Evolutionary conservation across 2,329 filamentous ascomycete species (phyloP), one percentile per base, ranked within the genome.

Genomic region (Paracamarosporium sp.): DNA sequence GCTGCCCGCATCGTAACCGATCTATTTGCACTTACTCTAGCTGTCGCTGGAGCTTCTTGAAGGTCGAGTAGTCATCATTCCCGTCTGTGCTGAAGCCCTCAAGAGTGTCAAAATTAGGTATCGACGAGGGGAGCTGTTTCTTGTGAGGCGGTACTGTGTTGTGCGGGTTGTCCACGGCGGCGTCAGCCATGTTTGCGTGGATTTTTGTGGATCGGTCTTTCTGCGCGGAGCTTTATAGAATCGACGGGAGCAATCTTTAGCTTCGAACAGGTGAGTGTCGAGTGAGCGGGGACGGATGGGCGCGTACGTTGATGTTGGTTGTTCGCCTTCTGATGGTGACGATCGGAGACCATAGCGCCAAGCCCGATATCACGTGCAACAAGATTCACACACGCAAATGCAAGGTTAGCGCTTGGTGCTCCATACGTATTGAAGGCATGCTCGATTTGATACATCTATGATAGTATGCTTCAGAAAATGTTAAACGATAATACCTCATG

Each of bases 11-110:
- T 11, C 13, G 31, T 20, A n/a, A 22, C 20, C 40, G 44, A 25
- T 15, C 30, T 11, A 11, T 52, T 41, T 35, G 24, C 35, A 76
- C 87, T 69, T 86, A 98, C 88, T 99, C 95, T 69, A 98, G 83
- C 83, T 98, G 93, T 76, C 94, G 86, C 80, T 99, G 94, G 64
- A 98, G 87, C 83, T 96, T 95, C 85, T 99, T 99, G 79, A 98
- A 85, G 38, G 90, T 93, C 51, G 91, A 92, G 79, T 99, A 99
- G 77, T 98, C 94, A 78, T 98, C 94, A 65, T 88, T 91, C 48
- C 88, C 89, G 72, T 97, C 93, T 55, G 87, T 87, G 15, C 88
- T 86, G 61, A 93, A 83, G 59, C 92, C 93, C 79, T 97, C 94
- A 64, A 97, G 88, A 67, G 90, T 89, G 76, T 97, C 93, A 79